A percentile compares a stretch with the other conserved stretches of the same genome.
Evolutionary conservation across 495 filamentous ascomycete species (phyloP).

Genomic region (Hypoxylon subgilvum): DNA sequence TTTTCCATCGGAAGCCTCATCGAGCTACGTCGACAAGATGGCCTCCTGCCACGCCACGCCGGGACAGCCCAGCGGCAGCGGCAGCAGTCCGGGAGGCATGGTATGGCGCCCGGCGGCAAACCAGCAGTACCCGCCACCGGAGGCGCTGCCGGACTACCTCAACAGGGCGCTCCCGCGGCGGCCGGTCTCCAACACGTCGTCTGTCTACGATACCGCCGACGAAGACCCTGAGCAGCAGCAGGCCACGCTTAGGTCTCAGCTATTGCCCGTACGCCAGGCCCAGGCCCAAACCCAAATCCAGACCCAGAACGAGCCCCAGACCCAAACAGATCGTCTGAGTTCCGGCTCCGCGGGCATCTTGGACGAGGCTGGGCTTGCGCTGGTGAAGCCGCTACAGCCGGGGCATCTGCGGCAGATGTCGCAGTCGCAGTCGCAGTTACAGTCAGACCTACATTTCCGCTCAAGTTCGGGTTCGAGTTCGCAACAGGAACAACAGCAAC

Average conservation of each 20-base stretch:
- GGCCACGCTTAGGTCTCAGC: neutral
- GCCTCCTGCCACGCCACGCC: constrained; percentile 1
- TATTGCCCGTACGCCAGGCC: too few relatives aligned
- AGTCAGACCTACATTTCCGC: too few relatives aligned
- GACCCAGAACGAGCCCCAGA: neutral
- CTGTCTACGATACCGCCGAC: neutral
- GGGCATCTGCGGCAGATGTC: too few relatives aligned
- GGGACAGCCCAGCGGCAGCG: neutral
- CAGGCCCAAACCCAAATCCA: too few relatives aligned
- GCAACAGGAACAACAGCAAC: too few relatives aligned
- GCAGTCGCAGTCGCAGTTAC: too few relatives aligned
- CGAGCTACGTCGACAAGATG: constrained; percentile 14
- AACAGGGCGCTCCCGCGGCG: constrained; percentile 29
- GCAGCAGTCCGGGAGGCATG: neutral
- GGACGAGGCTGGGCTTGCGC: constrained; percentile 9
- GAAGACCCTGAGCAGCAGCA: neutral
- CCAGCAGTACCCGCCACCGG: constrained; percentile 22
- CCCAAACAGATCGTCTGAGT: neutral
- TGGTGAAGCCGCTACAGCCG: constrained; percentile 11
- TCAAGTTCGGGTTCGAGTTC: too few relatives aligned
- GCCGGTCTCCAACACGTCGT: constrained; percentile 13
- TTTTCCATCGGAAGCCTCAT: too few relatives aligned
- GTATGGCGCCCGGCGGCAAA: neutral
- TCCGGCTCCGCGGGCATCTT: neutral
- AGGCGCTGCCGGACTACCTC: constrained; percentile 21